Percentiles rank a stretch among this genome's conserved stretches.
phyloP scores from a whole-genome alignment of 1,284 basidiomycete genomes.

The Pterula multifida region DNA sequence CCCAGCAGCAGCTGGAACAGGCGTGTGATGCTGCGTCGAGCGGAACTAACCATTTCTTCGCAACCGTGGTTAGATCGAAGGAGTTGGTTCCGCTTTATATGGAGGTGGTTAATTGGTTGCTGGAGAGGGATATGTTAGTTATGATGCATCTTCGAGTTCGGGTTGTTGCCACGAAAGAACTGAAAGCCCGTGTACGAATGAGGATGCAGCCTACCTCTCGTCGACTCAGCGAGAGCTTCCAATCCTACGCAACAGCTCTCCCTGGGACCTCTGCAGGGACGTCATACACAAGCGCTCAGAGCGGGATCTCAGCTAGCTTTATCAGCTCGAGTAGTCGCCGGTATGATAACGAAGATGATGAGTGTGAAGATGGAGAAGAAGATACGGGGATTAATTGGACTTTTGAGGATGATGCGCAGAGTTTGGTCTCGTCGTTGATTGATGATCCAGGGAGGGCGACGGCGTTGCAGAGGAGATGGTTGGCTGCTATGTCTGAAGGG shows the following conservation, averaged over 20 bases:
- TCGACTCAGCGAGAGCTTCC: slow-evolving; percentile 12
- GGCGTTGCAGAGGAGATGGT: slow-evolving; percentile 64
- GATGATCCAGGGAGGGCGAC: slow-evolving; percentile 75
- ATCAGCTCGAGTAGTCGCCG: not conserved
- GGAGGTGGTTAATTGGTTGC: slow-evolving; percentile 85
- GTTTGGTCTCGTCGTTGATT: slow-evolving; percentile 53
- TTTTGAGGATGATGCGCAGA: slow-evolving; percentile 19
- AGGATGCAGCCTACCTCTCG: slow-evolving; percentile 15
- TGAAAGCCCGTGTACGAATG: slow-evolving; percentile 51
- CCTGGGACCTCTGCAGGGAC: not conserved
- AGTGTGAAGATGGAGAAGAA: slow-evolving; percentile 22
- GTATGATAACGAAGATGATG: slow-evolving; percentile 18
- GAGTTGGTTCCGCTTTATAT: slow-evolving; percentile 64
- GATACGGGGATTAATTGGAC: slow-evolving; percentile 22
- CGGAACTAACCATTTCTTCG: slow-evolving; percentile 39
- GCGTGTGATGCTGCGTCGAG: slow-evolving; percentile 25
- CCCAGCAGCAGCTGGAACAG: slow-evolving; percentile 23
- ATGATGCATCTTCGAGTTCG: slow-evolving; percentile 82
- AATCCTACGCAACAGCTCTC: not conserved
- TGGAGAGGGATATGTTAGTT: slow-evolving; percentile 76
- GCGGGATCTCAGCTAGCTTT: not conserved
- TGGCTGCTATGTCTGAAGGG: slow-evolving; percentile 72
- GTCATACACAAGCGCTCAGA: no score
- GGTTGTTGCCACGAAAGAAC: slow-evolving; percentile 63
- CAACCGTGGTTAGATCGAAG: slow-evolving; percentile 57